These are phyloP conservation scores for Aureobasidium zeae DNA, from an alignment of 2,329 filamentous ascomycete species.

Conservation along the genomic window DNA sequence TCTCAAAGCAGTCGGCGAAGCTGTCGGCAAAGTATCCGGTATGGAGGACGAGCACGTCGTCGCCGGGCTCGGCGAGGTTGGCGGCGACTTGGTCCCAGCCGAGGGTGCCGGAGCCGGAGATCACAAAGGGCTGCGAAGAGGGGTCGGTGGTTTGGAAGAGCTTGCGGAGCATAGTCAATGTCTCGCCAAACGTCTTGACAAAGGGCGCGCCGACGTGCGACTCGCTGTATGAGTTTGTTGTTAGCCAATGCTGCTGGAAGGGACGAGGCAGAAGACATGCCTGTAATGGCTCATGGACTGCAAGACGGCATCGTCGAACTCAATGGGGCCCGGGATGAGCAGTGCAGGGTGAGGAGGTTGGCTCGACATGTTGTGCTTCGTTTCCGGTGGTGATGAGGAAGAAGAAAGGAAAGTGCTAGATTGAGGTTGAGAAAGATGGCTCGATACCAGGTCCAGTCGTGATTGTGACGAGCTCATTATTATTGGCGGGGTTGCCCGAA, in stretches of 20 bases:
- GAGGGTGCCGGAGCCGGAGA: constrained; percentile 88
- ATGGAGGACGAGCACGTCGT: constrained; percentile 86
- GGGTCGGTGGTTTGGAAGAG: constrained; percentile 86
- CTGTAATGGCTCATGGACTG: constrained; percentile 92
- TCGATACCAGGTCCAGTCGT: constrained; percentile 51
- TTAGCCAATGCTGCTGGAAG: neutral
- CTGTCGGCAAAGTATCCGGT: constrained; percentile 96
- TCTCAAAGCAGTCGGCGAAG: constrained; percentile 83
- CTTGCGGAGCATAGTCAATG: constrained; percentile 76
- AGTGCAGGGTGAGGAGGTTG: constrained; percentile 60
- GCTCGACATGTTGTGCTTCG: constrained; percentile 42
- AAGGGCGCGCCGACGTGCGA: constrained; percentile 87
- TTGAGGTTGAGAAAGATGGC: constrained; percentile 50
- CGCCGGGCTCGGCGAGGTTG: constrained; percentile 81
- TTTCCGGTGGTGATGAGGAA: too few relatives aligned
- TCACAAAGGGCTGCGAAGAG: constrained; percentile 77
- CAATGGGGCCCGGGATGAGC: constrained; percentile 93
- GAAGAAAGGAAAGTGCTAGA: constrained; percentile 56
- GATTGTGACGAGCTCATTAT: too few relatives aligned
- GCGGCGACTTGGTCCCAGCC: constrained; percentile 96
- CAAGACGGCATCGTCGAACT: constrained; percentile 95
- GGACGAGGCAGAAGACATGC: constrained; percentile 38
- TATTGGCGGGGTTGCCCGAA: too few relatives aligned
- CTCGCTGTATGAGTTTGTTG: constrained; percentile 60
- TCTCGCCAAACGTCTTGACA: constrained; percentile 83